Evolutionary conservation across 768 basidiomycete genomes (phyloP).

Genomic region (Tephrocybe sp.): DNA sequence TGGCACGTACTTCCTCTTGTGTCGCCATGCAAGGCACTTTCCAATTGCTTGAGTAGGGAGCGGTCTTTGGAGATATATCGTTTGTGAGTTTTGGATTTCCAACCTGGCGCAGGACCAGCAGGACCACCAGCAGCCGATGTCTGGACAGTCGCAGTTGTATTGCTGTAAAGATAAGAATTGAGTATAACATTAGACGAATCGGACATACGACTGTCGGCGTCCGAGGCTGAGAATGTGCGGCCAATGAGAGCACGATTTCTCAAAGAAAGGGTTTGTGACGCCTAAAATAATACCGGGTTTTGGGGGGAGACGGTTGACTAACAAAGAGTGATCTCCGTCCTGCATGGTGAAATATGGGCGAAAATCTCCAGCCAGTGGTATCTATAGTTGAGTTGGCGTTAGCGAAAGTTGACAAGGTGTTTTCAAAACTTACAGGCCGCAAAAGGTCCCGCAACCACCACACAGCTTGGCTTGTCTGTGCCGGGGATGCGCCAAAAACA

Average conservation of each 20-base stretch:
- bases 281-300: slow-evolving; percentile 76
- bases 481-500: slow-evolving; percentile 77
- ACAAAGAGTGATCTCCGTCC: slow-evolving; percentile 72
- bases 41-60: slow-evolving; percentile 67
- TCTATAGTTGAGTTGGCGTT: slow-evolving; percentile 39
- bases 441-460: slow-evolving; percentile 92
- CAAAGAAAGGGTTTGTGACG: slow-evolving; percentile 88
- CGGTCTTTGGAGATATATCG: slow-evolving; percentile 87
- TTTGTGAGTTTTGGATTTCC: slow-evolving; percentile 78
- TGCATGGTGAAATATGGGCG: slow-evolving; percentile 97
- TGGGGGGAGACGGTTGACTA: slow-evolving; percentile 85
- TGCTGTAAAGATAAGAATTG: not conserved
- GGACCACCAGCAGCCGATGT: slow-evolving; percentile 26
- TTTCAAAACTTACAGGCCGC: slow-evolving; percentile 65
- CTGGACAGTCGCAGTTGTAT: slow-evolving; percentile 12
- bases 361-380: slow-evolving; percentile 82
- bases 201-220: slow-evolving; percentile 41
- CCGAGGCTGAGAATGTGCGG: slow-evolving; percentile 80
- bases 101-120: slow-evolving; percentile 65
- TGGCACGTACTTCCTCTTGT: slow-evolving; percentile 50
- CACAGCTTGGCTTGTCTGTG: slow-evolving; percentile 81
- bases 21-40: slow-evolving; percentile 54
- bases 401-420: not conserved
- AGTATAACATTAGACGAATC: not conserved
- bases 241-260: slow-evolving; percentile 80